Evolutionary conservation across 331 rosid species (phyloP), one percentile per base, ranked within the genome.

Genomic region (Acacia concinna): DNA sequence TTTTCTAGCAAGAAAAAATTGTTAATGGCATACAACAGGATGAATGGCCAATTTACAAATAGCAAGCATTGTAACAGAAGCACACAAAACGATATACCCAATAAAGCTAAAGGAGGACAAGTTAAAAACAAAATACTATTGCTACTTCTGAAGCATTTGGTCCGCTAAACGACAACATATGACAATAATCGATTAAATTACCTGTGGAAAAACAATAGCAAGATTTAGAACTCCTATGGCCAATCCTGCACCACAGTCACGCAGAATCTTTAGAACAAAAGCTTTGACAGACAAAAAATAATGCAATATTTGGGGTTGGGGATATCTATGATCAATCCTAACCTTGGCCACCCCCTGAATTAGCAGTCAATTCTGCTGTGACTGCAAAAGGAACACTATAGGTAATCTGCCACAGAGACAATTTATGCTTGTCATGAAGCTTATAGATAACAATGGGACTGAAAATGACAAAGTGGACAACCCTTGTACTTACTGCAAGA

Each of bases 201-300:
- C 99, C 99, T 93, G 99, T 67, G 99, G 99, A 85, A 93, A 78
- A 76, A 96, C 99, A 78, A 96, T 92, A 40, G 99, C 96, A 68
- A 96, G 99, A 90, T 96, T 96, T 68, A 96, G 83, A 87, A 96
- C 99, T 85, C 99, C 98, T 11, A 91, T 93, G 78, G 99, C 99
- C 92, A 96, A 84, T 68, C 99, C 99, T 96, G 92, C 71, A 77
- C 43, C 71, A 77, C 43, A 76, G 69, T 68, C 82, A 85, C 67
- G 79, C 71, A 84, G 78, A 80, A 25, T 66, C 27, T 43, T 57
- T 21, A 62, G 51, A 63, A 63, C 75, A 81, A 79, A 64, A 78
- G 37, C 8, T 27, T 67, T 17, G 9, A 25, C 43, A 4, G 20
- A 75, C 59, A 38, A 78, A 41, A 31, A 75, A 6, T 21, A 69